Conservation (phyloP, 2,329 filamentous ascomycete species). For the Cercospora nicotianae region DNA sequence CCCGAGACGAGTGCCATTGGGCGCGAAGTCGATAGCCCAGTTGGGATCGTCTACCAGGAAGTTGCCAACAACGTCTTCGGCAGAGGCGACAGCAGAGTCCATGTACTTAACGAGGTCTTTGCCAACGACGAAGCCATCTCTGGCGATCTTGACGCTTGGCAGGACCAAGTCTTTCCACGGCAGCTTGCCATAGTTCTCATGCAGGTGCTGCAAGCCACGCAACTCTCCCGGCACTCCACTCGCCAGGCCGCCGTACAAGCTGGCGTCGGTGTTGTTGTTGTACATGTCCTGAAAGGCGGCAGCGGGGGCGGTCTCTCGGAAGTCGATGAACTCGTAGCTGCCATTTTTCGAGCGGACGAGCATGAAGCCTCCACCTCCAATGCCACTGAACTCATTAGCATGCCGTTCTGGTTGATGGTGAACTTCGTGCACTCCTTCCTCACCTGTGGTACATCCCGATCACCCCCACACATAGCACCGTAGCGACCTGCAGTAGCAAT, state of each 20-base stretch:
- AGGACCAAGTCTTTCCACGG: slow-evolving; percentile 64
- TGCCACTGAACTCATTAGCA: slow-evolving; percentile 52
- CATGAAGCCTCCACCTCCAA: slow-evolving; percentile 83
- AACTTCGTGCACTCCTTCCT: background rate
- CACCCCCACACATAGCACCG: slow-evolving; percentile 50
- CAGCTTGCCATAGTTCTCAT: slow-evolving; percentile 64
- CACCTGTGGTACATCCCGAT: slow-evolving; percentile 48
- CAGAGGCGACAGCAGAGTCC: slow-evolving; percentile 49
- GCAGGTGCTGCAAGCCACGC: slow-evolving; percentile 75
- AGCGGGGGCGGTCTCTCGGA: slow-evolving; percentile 81
- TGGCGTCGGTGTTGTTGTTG: slow-evolving; percentile 64
- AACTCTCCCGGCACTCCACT: slow-evolving; percentile 73
- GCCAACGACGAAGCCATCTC: slow-evolving; percentile 71
- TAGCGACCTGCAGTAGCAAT: slow-evolving; percentile 35
- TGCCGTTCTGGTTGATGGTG: slow-evolving; percentile 17
- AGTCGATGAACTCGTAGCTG: slow-evolving; percentile 84
- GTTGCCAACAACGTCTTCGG: slow-evolving; percentile 45
- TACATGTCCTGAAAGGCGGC: slow-evolving; percentile 86
- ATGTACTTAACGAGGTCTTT: slow-evolving; percentile 76
- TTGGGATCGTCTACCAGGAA: slow-evolving; percentile 73
- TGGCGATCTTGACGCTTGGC: slow-evolving; percentile 72
- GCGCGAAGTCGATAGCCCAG: slow-evolving; percentile 88
- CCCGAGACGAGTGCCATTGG: slow-evolving; percentile 69
- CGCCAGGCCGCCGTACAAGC: slow-evolving; percentile 51
- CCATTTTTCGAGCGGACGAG: slow-evolving; percentile 56